phyloP scores from a whole-genome alignment of 768 basidiomycete species.

The Rhizopogon vulgaris region DNA sequence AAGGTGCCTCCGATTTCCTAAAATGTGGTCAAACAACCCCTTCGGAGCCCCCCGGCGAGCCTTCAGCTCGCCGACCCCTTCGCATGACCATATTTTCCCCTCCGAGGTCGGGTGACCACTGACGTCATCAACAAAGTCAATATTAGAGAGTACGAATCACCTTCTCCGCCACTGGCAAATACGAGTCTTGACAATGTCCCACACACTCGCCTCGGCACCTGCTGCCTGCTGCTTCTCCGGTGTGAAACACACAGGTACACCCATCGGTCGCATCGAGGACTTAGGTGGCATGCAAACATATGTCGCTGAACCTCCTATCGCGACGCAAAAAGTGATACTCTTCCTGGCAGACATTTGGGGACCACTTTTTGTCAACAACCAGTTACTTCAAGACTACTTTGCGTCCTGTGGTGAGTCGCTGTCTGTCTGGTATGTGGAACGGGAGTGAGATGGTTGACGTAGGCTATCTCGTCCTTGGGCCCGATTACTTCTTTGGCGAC shows the following conservation, averaged over 20 bases:
- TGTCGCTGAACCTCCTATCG: conserved; percentile 37
- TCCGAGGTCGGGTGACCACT: no score
- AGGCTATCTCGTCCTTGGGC: conserved; percentile 54
- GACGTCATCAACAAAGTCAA: no score
- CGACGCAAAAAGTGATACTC: conserved; percentile 38
- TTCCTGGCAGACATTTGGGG: conserved; percentile 54
- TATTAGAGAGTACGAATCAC: no score
- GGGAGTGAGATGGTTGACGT: neutral
- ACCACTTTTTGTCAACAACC: conserved; percentile 46
- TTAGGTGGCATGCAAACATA: conserved; percentile 46
- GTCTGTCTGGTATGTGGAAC: neutral
- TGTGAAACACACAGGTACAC: conserved; percentile 41
- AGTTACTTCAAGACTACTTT: conserved; percentile 56
- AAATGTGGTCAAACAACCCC: no score
- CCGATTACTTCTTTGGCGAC: conserved; percentile 57
- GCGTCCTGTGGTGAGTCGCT: conserved; percentile 46
- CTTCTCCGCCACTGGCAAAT: no score
- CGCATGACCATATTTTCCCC: no score
- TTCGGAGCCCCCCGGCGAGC: no score
- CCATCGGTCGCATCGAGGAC: conserved; percentile 33
- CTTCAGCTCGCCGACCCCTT: no score
- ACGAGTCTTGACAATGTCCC: conserved; percentile 1
- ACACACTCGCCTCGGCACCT: conserved; percentile 32
- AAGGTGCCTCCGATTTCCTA: no score
- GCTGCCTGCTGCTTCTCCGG: conserved; percentile 42